Conservation (phyloP, 768 basidiomycete species). For the Phanerodontia chrysosporium region DNA sequence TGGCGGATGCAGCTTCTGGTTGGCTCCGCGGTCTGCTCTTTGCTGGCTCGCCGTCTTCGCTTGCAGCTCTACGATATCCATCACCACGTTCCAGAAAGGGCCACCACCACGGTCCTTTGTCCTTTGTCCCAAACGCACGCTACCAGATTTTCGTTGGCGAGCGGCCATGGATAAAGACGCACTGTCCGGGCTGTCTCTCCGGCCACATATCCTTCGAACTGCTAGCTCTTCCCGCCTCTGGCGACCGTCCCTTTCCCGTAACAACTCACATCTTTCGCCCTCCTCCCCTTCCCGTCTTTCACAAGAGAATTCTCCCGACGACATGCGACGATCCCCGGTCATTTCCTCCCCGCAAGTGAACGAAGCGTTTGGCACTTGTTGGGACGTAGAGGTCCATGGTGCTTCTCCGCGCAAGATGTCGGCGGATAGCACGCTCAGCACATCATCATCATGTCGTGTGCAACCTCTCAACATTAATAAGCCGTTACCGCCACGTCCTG, state of each 20-base stretch:
- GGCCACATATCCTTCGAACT: neutral
- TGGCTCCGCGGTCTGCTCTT: neutral
- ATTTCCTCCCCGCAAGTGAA: neutral
- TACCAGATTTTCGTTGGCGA: neutral
- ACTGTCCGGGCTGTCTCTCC: neutral
- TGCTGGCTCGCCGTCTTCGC: neutral
- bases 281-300: neutral
- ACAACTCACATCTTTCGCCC: neutral
- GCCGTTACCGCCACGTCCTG: neutral
- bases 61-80: neutral
- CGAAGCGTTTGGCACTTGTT: neutral
- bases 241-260: neutral
- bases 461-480: neutral
- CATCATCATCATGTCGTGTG: neutral
- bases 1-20: neutral
- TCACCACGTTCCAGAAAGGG: neutral
- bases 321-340: neutral
- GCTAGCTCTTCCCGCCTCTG: neutral
- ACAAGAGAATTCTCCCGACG: neutral
- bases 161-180: neutral
- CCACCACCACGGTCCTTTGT: neutral
- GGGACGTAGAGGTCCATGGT: neutral
- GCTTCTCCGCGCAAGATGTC: neutral
- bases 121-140: neutral
- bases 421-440: neutral